Evolutionary conservation across 2,329 filamentous ascomycete genomes (phyloP).

Genomic region (Erysiphe neolycopersici): DNA sequence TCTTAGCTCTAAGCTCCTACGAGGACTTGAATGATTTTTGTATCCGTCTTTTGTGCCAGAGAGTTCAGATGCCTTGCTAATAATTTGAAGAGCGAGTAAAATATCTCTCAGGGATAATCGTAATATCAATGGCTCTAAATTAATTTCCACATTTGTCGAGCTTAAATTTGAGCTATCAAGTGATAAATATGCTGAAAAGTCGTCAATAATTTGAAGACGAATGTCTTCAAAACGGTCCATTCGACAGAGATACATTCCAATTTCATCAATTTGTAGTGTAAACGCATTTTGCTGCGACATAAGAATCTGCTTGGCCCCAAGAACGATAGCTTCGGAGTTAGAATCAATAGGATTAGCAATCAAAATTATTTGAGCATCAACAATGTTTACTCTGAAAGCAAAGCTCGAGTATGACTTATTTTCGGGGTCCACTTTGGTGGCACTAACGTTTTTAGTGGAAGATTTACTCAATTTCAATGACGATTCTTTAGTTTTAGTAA

Average conservation of each 20-base stretch:
- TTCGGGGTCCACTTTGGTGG: constrained; percentile 3
- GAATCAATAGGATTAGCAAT: constrained; percentile 81
- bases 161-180: constrained; percentile 43
- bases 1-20: neutral
- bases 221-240: constrained; percentile 96
- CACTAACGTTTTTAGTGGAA: constrained; percentile 3
- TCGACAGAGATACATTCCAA: constrained; percentile 94
- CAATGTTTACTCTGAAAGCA: constrained; percentile 76
- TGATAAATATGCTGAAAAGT: constrained; percentile 77
- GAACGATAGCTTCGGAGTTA: constrained; percentile 83
- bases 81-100: constrained; percentile 72
- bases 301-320: constrained; percentile 80
- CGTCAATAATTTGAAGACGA: constrained; percentile 74
- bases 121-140: constrained; percentile 75
- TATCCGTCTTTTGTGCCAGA: constrained; percentile 21
- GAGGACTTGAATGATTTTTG: neutral
- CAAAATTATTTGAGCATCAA: constrained; percentile 86
- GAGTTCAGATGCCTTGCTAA: constrained; percentile 72
- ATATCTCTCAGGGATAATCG: constrained; percentile 85
- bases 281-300: constrained; percentile 83
- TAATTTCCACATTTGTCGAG: constrained; percentile 55
- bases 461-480: neutral
- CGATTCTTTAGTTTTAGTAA: neutral
- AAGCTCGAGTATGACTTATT: constrained; percentile 33
- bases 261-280: constrained; percentile 75